A percentile compares a stretch with the other conserved stretches of the same genome.
Conservation (phyloP, 495 filamentous ascomycete species). For the Podospora bellae-mahoneyi region DNA sequence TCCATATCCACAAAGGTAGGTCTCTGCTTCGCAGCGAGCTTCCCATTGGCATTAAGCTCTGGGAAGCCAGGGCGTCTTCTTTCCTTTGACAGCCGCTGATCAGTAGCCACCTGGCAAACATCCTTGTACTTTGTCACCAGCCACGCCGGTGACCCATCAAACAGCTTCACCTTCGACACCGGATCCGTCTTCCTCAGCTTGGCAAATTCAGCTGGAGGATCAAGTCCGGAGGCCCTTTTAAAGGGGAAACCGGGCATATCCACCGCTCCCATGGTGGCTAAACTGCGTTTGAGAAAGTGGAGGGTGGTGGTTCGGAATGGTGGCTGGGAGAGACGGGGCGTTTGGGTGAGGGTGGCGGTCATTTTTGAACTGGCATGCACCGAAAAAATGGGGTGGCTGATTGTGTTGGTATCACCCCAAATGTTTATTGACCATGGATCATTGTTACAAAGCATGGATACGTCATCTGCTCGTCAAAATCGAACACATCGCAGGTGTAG, state of each 20-base stretch:
- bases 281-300: background rate
- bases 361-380: background rate
- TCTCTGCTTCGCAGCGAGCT: constrained; percentile 40
- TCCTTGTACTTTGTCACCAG: constrained; percentile 46
- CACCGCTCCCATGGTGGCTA: constrained; percentile 19
- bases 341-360: background rate
- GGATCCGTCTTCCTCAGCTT: constrained; percentile 39
- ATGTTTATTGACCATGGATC: background rate
- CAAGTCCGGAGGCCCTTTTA: constrained; percentile 35
- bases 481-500: background rate
- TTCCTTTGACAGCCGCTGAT: constrained; percentile 40
- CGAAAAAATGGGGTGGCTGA: too few relatives aligned
- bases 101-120: constrained; percentile 42
- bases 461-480: background rate
- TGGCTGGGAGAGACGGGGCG: background rate
- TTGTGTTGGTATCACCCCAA: background rate
- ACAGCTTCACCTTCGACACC: constrained; percentile 44
- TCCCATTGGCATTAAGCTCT: constrained; percentile 40
- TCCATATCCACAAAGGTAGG: constrained; percentile 53
- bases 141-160: constrained; percentile 44
- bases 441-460: background rate
- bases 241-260: constrained; percentile 40
- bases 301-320: constrained; percentile 2
- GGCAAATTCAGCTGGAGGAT: constrained; percentile 44
- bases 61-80: constrained; percentile 44